Conservation (phyloP, 2,329 filamentous ascomycete genomes). For the Pseudogymnoascus pannorum region DNA sequence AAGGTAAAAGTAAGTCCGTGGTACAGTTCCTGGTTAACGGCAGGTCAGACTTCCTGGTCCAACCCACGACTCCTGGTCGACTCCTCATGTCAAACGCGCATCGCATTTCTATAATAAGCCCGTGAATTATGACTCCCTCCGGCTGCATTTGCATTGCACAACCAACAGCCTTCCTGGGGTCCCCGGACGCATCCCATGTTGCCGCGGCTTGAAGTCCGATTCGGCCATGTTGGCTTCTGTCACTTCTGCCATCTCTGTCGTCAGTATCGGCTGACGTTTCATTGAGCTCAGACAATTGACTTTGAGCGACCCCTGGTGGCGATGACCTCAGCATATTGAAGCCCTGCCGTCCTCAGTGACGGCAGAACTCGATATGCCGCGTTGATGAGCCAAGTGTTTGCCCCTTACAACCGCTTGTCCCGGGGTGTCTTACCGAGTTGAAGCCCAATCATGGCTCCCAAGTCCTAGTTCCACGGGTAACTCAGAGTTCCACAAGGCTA, state of each 20-base stretch:
- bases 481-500: conserved; percentile 7
- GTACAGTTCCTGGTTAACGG: conserved; percentile 7
- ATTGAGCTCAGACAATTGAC: conserved; percentile 4
- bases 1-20: background rate
- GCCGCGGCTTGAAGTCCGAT: conserved; percentile 6
- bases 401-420: conserved; percentile 6
- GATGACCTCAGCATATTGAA: background rate
- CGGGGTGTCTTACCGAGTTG: conserved; percentile 1
- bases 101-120: conserved; percentile 1
- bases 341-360: background rate
- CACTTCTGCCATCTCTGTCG: background rate
- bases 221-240: background rate
- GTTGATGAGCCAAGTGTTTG: conserved; percentile 5
- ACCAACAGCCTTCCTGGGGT: conserved; percentile 7
- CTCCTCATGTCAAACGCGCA: conserved; percentile 1
- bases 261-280: background rate
- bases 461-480: conserved; percentile 3
- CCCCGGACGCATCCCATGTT: conserved; percentile 1
- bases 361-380: background rate
- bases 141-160: background rate
- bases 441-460: conserved; percentile 4
- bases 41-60: background rate
- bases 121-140: conserved; percentile 2
- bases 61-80: background rate
- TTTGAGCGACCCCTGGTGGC: background rate